A percentile compares a stretch with the other conserved stretches of the same genome.
phyloP scores from a whole-genome alignment of 2,329 filamentous ascomycete genomes.

The Penicillium sp. region DNA sequence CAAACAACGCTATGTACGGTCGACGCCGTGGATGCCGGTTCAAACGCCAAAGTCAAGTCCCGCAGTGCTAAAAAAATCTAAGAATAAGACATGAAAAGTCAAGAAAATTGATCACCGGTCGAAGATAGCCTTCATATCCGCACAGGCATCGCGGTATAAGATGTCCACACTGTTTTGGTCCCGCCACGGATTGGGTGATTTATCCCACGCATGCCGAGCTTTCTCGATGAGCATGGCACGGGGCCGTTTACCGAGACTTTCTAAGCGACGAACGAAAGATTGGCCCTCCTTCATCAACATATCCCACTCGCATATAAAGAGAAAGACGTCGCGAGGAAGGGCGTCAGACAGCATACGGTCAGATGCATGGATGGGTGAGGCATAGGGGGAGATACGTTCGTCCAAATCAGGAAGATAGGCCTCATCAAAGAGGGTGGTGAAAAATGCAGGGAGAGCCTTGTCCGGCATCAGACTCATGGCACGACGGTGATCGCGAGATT shows the following conservation, averaged over 20 bases:
- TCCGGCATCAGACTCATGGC: conserved; percentile 54
- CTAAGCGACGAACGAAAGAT: conserved; percentile 42
- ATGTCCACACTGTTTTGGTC: conserved; percentile 44
- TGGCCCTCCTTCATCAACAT: conserved; percentile 63
- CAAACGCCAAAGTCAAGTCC: conserved; percentile 2
- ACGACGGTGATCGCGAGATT: conserved; percentile 58
- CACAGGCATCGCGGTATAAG: conserved; percentile 45
- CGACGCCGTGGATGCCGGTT: conserved; percentile 10
- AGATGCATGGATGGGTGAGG: conserved; percentile 57
- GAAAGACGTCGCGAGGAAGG: conserved; percentile 59
- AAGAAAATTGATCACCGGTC: conserved; percentile 18
- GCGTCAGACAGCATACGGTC: conserved; percentile 52
- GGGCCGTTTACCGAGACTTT: conserved; percentile 44
- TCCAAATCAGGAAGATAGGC: conserved; percentile 48
- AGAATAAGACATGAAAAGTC: conserved; percentile 4
- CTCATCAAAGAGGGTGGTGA: conserved; percentile 51
- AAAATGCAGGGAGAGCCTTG: conserved; percentile 47
- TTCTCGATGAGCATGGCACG: conserved; percentile 47
- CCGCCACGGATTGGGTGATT: conserved; percentile 48
- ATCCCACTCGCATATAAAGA: conserved; percentile 65
- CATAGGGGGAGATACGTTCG: conserved; percentile 56
- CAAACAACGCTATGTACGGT: conserved; percentile 5
- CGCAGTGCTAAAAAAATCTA: conserved; percentile 2
- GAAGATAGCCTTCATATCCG: conserved; percentile 45
- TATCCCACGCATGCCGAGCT: conserved; percentile 50